These are phyloP conservation scores for Blastocystis sp. DNA, from an alignment of 352 stramenopile genomes.

Conservation along the genomic window DNA sequence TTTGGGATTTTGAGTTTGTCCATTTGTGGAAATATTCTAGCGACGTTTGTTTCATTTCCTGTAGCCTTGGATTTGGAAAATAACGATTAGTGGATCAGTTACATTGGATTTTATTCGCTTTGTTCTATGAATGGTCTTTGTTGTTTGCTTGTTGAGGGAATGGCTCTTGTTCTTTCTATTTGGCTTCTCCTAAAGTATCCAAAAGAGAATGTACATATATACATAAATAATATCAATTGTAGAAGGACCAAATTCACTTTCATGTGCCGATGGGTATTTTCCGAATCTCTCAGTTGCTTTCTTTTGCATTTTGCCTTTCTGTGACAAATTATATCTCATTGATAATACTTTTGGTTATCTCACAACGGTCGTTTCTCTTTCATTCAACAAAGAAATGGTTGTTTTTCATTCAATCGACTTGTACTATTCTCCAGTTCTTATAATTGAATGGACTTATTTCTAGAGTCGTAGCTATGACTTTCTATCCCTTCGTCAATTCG, in stretches of 20 bases:
- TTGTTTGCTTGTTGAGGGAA: background rate
- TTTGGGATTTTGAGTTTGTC: background rate
- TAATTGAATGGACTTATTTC: background rate
- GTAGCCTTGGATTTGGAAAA: background rate
- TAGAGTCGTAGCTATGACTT: background rate
- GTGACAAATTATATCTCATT: conserved; percentile 21
- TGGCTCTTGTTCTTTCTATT: background rate
- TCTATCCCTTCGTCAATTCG: background rate
- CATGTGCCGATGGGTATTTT: background rate
- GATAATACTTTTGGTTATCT: background rate
- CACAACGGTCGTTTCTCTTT: background rate
- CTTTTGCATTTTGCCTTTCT: background rate
- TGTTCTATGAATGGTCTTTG: background rate
- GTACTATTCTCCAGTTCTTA: background rate
- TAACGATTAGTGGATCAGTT: background rate
- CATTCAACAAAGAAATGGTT: background rate
- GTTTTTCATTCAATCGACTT: background rate
- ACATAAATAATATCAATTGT: too few species aligned
- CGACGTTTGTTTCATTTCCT: background rate
- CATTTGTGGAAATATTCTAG: conserved; percentile 1
- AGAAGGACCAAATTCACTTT: too few species aligned
- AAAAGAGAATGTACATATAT: background rate
- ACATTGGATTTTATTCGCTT: conserved; percentile 3
- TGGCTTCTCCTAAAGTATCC: background rate
- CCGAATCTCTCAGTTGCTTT: background rate